Base-by-base conservation (phyloP, 73 alveolate genomes). In the Paramecium tetraurelia region DNA sequence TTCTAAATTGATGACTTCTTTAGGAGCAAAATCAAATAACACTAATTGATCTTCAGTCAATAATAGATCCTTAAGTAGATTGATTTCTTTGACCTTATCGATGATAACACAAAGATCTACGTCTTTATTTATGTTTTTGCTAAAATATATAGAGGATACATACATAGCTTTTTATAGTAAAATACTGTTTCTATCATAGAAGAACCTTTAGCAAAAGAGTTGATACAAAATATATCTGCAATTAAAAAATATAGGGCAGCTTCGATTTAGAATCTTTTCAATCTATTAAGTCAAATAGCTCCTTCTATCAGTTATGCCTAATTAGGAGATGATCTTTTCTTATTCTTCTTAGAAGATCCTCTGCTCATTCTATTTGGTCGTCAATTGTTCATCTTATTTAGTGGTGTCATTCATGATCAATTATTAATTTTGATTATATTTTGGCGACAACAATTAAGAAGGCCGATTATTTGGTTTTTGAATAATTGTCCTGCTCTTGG, bases 21-120 rank as follows among this genome's bases (percentile, higher is more conserved):
- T 80, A 10, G 90, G 90, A 80, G 90, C 90, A 80, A 80, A 80
- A 80, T 80, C 57, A 24, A 80, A 80, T 16, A 80, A 22, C 6
- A 80, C 57, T 35, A 31, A 29, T 48, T 80, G 31, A 44, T 80
- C 90, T 22, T 80, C 57, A 44, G 70, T 80, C 9, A 80, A 24
- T 29, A 80, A 3, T 44, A 80, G 16, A 24, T 80, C 90, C 21
- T 80, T 80, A 16, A 80, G 14, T 1, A 80, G 27, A 41, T 80
- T 80, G 43, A 41, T 46, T 35, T 80, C 70, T 80, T 80, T 41
- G 16, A 80, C 43, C 18, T 80, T 80, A 14, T 80, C 90, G 0
- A 80, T 24, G 5, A 80, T 80, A 8, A 80, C 70, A 43, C 57
- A 80, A 44, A 80, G 31, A 80, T 80, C 90, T 48, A 80, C 24